Conservation (phyloP, 2,329 filamentous ascomycete species). For the Ceratocystis lukuohia region DNA sequence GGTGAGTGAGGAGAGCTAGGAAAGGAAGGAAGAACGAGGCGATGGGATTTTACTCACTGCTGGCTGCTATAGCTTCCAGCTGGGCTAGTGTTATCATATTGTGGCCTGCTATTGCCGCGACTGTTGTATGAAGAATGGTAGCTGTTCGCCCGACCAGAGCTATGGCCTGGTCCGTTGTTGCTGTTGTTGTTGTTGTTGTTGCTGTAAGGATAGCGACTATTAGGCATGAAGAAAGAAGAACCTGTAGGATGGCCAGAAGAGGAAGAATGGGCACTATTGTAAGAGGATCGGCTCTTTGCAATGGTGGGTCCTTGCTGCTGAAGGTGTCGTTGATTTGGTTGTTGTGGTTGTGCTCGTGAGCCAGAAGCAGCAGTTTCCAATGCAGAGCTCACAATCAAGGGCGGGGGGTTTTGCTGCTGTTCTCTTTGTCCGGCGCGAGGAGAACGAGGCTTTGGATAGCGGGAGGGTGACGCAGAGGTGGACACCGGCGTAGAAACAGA, state of each 20-base stretch:
- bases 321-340: constrained; percentile 23
- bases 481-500: background rate
- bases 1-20: background rate
- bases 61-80: background rate
- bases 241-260: constrained; percentile 40
- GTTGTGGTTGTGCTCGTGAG: too few relatives aligned
- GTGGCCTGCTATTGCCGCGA: background rate
- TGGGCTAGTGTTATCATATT: background rate
- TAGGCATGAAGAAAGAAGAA: constrained; percentile 84
- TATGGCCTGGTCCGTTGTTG: constrained; percentile 28
- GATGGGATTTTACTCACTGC: background rate
- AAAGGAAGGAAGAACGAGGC: background rate
- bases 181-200: too few relatives aligned
- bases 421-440: background rate
- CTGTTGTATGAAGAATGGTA: constrained; percentile 48
- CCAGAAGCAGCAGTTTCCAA: constrained; percentile 25
- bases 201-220: constrained; percentile 55
- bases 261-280: constrained; percentile 67
- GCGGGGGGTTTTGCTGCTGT: constrained; percentile 21
- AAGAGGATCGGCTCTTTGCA: constrained; percentile 68
- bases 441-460: background rate
- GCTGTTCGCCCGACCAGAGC: constrained; percentile 52
- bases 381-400: constrained; percentile 42
- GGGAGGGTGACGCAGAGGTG: background rate
- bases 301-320: constrained; percentile 47